Base-by-base conservation (phyloP, 257 asterid species). In the Scutellaria galericulata region DNA sequence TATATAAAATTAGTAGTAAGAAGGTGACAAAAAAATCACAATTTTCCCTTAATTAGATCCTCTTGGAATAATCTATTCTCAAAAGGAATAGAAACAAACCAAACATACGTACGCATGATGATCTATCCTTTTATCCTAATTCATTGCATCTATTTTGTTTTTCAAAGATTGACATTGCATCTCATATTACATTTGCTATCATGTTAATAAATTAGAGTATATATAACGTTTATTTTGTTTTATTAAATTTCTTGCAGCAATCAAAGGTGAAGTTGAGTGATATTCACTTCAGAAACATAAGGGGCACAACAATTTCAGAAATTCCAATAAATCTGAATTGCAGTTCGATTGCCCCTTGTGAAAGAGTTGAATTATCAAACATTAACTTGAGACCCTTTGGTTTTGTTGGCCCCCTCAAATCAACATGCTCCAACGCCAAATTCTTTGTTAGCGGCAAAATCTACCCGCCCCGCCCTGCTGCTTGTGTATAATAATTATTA, bases 251-350 rank as follows among this genome's bases (percentile, higher is more conserved):
- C 0, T 46, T 64, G 64, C 87, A 92, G 98, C 85, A 78, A 77
- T 93, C 98, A 1, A 81, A 52, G 9, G 97, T 89, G 83, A 73
- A 85, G 75, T 12, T 93, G 1, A 84, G 55, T 15, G 88, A 87
- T 22, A 79, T 90, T 35, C 95, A 83, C 70, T 93, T 88, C 86
- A 80, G 66, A 77, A 86, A 87, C 77, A 86, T 90, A 35, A 81
- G 71, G 60, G 98, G 98, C 1, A 93, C 91, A n/a, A 61, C 93
- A 0, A 10, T 2, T 40, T 47, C 93, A 2, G 22, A 35, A 1
- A 31, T 73, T 0, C 70, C 96, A 3, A 77, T 93, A 0, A 2
- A 75, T 9, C 60, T 93, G 4, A 74, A 76, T 12, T 93, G 98
- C 78, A 92, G 98, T 75, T 75, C 82, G 3, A 60, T 78, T 50